Conservation (phyloP, 2,329 filamentous ascomycete species). For the Pyrenophora graminea region DNA sequence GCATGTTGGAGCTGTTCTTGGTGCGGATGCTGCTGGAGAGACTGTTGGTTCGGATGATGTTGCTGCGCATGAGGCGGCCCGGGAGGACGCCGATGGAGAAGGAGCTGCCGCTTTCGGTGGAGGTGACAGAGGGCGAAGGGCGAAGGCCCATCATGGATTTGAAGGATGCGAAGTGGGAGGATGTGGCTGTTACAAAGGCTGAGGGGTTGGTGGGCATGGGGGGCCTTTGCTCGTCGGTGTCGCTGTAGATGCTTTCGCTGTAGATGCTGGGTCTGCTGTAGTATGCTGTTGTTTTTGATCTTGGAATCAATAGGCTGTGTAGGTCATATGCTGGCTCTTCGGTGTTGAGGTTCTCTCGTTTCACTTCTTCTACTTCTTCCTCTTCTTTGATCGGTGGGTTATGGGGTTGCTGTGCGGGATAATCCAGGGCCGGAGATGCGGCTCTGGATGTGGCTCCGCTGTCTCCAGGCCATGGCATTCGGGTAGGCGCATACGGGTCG, state of each 20-base stretch:
- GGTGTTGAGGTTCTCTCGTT: not conserved
- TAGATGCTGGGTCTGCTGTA: not conserved
- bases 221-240: constrained; percentile 8
- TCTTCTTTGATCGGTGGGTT: constrained; percentile 1
- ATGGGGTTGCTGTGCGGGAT: constrained; percentile 1
- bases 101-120: constrained; percentile 23
- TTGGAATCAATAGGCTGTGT: not conserved
- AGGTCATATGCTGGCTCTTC: constrained; percentile 1
- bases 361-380: not conserved
- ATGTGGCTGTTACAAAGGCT: constrained; percentile 1
- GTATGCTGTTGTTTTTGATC: not conserved
- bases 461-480: constrained; percentile 12
- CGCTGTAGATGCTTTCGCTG: constrained; percentile 2
- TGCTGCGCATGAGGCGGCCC: constrained; percentile 9
- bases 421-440: not conserved
- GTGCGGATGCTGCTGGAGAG: constrained; percentile 22
- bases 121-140: constrained; percentile 21
- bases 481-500: not conserved
- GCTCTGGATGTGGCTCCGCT: not conserved
- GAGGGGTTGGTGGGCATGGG: constrained; percentile 9
- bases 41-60: constrained; percentile 21
- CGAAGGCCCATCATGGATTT: constrained; percentile 8
- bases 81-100: constrained; percentile 19
- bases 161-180: not conserved
- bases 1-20: constrained; percentile 28